Evolutionary conservation across 306 rosid species (phyloP), one percentile per base, ranked within the genome.

Genomic region (Lathyrus aphaca): DNA sequence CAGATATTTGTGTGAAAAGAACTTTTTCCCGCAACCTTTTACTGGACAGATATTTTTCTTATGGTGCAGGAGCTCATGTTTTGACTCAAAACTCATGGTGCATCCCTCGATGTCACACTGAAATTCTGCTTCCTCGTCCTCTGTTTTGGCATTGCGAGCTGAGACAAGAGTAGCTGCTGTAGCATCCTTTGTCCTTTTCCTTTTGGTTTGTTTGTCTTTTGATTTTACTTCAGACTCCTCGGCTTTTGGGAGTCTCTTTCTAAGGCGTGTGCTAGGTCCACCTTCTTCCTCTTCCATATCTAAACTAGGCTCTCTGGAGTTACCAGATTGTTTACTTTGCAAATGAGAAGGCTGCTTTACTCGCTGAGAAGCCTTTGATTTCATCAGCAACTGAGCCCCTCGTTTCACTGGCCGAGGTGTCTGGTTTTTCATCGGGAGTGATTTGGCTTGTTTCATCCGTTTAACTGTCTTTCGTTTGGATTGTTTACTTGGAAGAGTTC

Each of bases 21-120:
- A 95, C 74, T 87, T 95, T 86, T 95, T 95, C 21, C 89, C 99
- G n/a, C 99, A 95, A n/a, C 99, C 96, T 80, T 95, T 91, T 35
- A 95, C 91, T 8, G 99, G 99, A 73, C 99, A 95, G 18, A 89
- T 64, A 54, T 95, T 89, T 80, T 64, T 85, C 87, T 95, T 95
- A 65, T 95, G 99, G 68, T 80, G 75, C 72, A 30, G 12, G 9
- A 95, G 89, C 79, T 89, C 99, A 25, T 95, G 95, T 72, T 83
- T 95, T 15, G 86, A 73, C 42, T 79, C 69, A 55, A 95, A 91
- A 65, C 95, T 84, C 99, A 95, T 95, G 56, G 82, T 83, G 83
- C 97, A 95, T 3, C 99, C 99, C 51, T 95, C 99, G 59, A 95
- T 72, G 61, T 95, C 97, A 68, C 99, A 95, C 64, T 77, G 71